Base-by-base conservation (phyloP, 495 filamentous ascomycete species). In the Annulohypoxylon stygium region DNA sequence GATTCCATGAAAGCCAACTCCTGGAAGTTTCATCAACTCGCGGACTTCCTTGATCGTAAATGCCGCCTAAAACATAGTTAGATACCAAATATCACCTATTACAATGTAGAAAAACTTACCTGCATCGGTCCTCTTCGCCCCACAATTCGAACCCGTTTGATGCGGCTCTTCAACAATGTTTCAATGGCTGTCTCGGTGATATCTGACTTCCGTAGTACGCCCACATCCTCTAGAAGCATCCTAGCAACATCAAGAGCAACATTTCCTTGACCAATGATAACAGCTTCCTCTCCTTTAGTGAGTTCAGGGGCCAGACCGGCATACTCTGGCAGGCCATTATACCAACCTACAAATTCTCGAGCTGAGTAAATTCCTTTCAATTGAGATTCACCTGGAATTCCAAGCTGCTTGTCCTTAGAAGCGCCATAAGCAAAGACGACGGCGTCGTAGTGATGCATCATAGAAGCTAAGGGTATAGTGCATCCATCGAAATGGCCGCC, bases 281-380 rank as follows among this genome's bases (percentile, higher is more conserved):
- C 89, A 3, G 93, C 97, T 73, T 95, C 88, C 51, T 97, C 94
- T 1, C 92, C 93, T 7, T 86, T 82, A 1, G 88, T 88, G 12
- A 98, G 87, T 75, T 93, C 88, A 1, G 95, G 96, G 14, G 86
- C 84, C n/a, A 97, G 81, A 72, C 88, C 79, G 25, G 92, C 87
- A 78, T 93, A 92, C 75, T 97, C 92, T 0, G 96, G 97, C 0
- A 97, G 86, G 16, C 97, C 95, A 77, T 98, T 98, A 81, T 99
- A 99, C 96, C 96, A 99, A 14, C 95, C 96, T 5, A 99, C 97
- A 80, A 98, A 99, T 57, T 93, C 92, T 6, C 96, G 88, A 3
- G 96, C 96, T 14, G 94, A 97, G 81, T 93, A 91, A 39, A 99
- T 90, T 45, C 93, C 93, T 10, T 83, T 83, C 37, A 93, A 73